These are phyloP conservation scores for Lithospermum erythrorhizon DNA, from an alignment of 257 asterid genomes.

Conservation along the genomic window DNA sequence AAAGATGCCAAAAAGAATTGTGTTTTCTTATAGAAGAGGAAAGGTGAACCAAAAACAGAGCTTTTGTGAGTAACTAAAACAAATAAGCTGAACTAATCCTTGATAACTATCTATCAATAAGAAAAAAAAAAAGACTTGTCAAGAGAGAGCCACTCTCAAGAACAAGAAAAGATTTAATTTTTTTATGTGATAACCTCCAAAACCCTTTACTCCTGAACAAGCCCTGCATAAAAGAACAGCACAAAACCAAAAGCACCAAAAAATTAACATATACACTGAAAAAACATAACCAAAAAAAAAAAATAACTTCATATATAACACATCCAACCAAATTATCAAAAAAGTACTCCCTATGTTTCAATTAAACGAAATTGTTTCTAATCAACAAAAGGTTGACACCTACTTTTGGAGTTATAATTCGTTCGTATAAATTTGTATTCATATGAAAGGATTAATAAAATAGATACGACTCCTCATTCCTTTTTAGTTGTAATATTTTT, in stretches of 20 bases:
- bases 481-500: no score
- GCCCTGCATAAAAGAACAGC: constrained; percentile 46
- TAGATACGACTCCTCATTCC: no score
- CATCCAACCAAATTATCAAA: not conserved
- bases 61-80: not conserved
- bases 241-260: not conserved
- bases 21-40: no score
- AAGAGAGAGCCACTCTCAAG: constrained; percentile 50
- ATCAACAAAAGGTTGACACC: no score
- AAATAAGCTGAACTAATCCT: not conserved
- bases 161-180: constrained; percentile 53
- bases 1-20: not conserved
- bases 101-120: no score
- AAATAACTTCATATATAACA: no score
- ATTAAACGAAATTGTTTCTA: no score
- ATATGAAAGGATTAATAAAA: no score
- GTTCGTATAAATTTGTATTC: no score
- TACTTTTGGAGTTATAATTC: no score
- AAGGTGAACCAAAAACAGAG: not conserved
- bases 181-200: constrained; percentile 89
- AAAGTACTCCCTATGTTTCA: not conserved
- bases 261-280: constrained; percentile 7
- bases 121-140: not conserved
- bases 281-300: constrained; percentile 12
- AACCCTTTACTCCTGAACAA: constrained; percentile 83